Evolutionary conservation across 441 rosid species (phyloP), one percentile per base, ranked within the genome.

Genomic region (Bocquillonia castaneifolia): DNA sequence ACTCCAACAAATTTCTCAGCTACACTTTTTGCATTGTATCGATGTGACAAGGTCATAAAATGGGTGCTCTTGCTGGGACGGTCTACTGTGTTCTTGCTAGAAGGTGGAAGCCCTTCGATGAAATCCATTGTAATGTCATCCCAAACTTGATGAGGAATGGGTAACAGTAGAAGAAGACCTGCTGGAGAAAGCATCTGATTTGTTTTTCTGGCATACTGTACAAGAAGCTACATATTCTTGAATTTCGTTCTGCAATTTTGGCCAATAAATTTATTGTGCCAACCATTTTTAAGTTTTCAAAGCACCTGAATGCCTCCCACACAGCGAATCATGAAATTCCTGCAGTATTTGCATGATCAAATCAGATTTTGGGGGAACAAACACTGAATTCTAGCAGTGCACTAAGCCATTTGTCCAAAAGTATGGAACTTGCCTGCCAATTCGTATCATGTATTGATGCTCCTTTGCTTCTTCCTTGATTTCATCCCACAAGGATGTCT

Each of bases 241-340:
- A 32, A 31, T 40, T 3, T 2, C 13, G 14, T 40, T 40, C 10
- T 40, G 13, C 44, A 12, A 9, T 8, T 2, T 9, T 8, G 44
- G 44, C 44, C 64, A 60, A 34, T 60, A 60, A 12, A 60, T 36
- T 20, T 60, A 10, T 37, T 60, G 50, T 6, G 64, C 45, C 28
- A 39, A 22, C n/a, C 40, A 10, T 25, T 36, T 36, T 2, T n/a
- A 36, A 1, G 64, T 60, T 2, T 31, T 44, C 3, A 60, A 14
- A 1, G 4, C 48, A 0, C 64, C 64, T 0, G 50, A 60, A 37
- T 60, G 64, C 15, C 31, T 31, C 1, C 64, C 50, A 60, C 8
- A 4, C n/a, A 18, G 45, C 10, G 64, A 36, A 14, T 60, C 64
- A 60, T 60, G 50, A n/a, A 37, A 60, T 40, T 60, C 48, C 12